A percentile compares a stretch with the other conserved stretches of the same genome.
phyloP scores from a whole-genome alignment of 768 basidiomycete species.

The Dioszegia hungarica region DNA sequence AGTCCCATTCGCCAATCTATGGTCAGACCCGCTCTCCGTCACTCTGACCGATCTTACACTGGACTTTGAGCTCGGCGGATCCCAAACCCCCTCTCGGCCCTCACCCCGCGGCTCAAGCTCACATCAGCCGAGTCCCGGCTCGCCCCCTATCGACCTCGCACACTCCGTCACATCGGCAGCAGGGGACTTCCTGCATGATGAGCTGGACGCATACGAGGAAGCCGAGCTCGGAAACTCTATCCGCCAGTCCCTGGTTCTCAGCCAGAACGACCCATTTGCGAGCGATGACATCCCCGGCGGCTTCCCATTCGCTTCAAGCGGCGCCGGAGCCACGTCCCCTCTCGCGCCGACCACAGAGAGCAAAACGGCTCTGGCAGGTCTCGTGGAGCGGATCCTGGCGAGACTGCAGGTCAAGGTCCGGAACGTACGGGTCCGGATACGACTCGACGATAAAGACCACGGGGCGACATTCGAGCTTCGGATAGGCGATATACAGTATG shows the following conservation, averaged over 20 bases:
- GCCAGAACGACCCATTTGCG: conserved; percentile 29
- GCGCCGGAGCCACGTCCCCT: conserved; percentile 3
- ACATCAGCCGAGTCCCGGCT: not conserved
- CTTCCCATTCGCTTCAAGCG: conserved; percentile 16
- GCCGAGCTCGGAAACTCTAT: conserved; percentile 66
- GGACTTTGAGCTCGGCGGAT: conserved; percentile 42
- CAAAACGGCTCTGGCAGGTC: conserved; percentile 46
- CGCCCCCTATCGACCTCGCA: conserved; percentile 54
- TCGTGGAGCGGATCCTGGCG: conserved; percentile 48
- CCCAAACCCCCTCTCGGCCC: conserved; percentile 20
- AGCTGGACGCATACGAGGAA: conserved; percentile 68
- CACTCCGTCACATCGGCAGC: conserved; percentile 79
- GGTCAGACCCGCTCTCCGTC: conserved; percentile 39
- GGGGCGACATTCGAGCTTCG: conserved; percentile 35
- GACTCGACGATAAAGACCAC: conserved; percentile 13
- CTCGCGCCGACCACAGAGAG: conserved; percentile 32
- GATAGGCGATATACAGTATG: conserved; percentile 34
- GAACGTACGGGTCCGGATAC: conserved; percentile 34
- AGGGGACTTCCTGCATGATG: conserved; percentile 78
- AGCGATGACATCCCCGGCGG: conserved; percentile 32
- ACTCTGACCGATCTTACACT: conserved; percentile 37
- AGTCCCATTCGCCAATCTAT: conserved; percentile 56
- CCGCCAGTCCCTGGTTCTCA: conserved; percentile 52
- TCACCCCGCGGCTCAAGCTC: conserved; percentile 17
- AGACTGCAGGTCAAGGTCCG: conserved; percentile 44